Base-by-base conservation (phyloP, 805 yeast species). In the Vanderwaltozyma tropicalis region DNA sequence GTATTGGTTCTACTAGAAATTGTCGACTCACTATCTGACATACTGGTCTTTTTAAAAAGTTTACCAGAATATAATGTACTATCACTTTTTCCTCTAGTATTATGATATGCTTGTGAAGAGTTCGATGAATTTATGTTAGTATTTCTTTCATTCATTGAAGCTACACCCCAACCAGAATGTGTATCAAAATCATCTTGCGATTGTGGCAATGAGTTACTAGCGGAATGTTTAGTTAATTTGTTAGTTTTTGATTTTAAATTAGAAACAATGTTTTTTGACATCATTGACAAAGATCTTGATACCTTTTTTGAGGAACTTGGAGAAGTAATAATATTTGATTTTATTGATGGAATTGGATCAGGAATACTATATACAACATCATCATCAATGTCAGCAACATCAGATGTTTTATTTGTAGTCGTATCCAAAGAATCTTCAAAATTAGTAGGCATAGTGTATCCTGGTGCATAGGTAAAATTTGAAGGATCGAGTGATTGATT, bases 101-200 rank as follows among this genome's bases (percentile, higher is more conserved):
- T 15, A 18, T n/a, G 38, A 24, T 12, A 5, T 3, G 30, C 2
- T 20, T n/a, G 16, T 27, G 31, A 26, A 2, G 28, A 20, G 4
- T 11, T 16, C 7, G 28, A 13, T 1, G 14, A 20, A 31, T 28
- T 39, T 4, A 28, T 10, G 13, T 17, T 25, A 18, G 28, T 31
- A 3, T 31, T 7, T 25, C 20, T 35, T 16, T 35, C 26, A 9
- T 16, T 16, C 7, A 4, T 17, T 8, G 33, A 10, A n/a, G 47
- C 27, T 5, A 56, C 61, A 26, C 62, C 62, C 62, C 62, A 57
- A 13, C 62, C 62, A 3, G 62, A 53, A 43, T 56, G 59, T 0
- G 62, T 56, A 39, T 56, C 61, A 19, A 29, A 24, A 34, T 37
- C 39, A 13, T 37, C 30, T 15, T 4, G 15, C 5, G n/a, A 5